Conservation (phyloP, 225 moss, liverwort and hornwort genomes). For the Polytrichum formosum region DNA sequence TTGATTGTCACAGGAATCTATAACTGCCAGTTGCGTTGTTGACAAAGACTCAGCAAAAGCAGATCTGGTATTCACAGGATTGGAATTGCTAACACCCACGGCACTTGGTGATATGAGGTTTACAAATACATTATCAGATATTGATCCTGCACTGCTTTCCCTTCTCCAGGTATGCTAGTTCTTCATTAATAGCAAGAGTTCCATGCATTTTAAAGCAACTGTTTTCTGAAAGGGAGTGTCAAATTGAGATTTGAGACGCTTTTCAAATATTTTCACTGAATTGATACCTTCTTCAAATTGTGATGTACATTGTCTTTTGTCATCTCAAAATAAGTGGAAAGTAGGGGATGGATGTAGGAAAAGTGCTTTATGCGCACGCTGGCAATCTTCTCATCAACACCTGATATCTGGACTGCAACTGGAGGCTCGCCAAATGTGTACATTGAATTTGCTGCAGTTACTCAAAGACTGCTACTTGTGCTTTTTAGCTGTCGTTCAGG, state of each 20-base stretch:
- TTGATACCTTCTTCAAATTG: not conserved
- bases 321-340: slow-evolving; percentile 35
- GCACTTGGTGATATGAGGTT: slow-evolving; percentile 33
- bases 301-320: slow-evolving; percentile 1
- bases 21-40: slow-evolving; percentile 17
- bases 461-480: slow-evolving; percentile 59
- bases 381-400: slow-evolving; percentile 62
- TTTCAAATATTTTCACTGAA: too few relatives aligned
- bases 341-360: slow-evolving; percentile 65
- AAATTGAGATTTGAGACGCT: too few relatives aligned
- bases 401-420: slow-evolving; percentile 49
- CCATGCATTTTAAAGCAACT: not conserved
- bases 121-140: slow-evolving; percentile 38
- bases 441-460: slow-evolving; percentile 58
- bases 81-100: slow-evolving; percentile 26
- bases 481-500: slow-evolving; percentile 92
- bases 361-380: slow-evolving; percentile 64
- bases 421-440: slow-evolving; percentile 31
- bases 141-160: slow-evolving; percentile 74
- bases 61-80: slow-evolving; percentile 26
- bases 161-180: slow-evolving; percentile 71
- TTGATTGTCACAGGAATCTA: slow-evolving; percentile 37
- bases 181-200: slow-evolving; percentile 1
- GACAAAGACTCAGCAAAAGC: slow-evolving; percentile 25
- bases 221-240: too few relatives aligned